Conservation (phyloP, 2,329 filamentous ascomycete genomes). For the Daldinia eschscholtzii region DNA sequence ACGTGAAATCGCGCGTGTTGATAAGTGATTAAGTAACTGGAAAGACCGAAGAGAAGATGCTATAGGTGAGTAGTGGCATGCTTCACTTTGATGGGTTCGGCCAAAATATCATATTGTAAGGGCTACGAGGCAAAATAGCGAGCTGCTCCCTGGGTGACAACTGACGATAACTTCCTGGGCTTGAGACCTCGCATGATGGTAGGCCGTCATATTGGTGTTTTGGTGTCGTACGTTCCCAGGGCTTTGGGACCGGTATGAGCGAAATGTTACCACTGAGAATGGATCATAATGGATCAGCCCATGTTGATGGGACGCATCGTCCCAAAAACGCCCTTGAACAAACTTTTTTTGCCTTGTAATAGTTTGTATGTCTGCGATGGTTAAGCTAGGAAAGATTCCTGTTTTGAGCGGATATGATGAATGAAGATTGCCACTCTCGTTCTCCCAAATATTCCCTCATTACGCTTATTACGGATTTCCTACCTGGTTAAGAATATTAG, state of each 20-base stretch:
- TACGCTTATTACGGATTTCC: conserved; percentile 32
- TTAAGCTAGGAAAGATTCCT: conserved; percentile 16
- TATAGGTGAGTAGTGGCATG: not conserved
- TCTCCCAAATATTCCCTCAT: conserved; percentile 27
- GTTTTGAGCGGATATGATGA: conserved; percentile 23
- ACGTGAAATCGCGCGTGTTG: conserved; percentile 2
- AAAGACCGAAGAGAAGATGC: not conserved
- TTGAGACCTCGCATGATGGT: conserved; percentile 36
- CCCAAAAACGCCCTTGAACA: conserved; percentile 19
- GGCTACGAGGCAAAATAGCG: not conserved
- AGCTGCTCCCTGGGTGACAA: conserved; percentile 4
- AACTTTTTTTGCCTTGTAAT: conserved; percentile 26
- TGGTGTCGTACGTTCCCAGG: conserved; percentile 40
- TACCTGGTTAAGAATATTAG: conserved; percentile 38
- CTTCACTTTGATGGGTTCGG: not conserved
- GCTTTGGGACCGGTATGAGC: conserved; percentile 31
- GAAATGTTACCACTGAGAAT: conserved; percentile 26
- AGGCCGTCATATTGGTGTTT: conserved; percentile 18
- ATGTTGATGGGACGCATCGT: conserved; percentile 27
- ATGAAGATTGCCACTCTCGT: conserved; percentile 30
- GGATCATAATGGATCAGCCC: conserved; percentile 31
- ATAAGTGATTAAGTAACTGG: not conserved
- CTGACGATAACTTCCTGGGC: conserved; percentile 31
- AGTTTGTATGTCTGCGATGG: conserved; percentile 11
- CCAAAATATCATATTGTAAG: not conserved